These are phyloP conservation scores for Verticillium nonalfalfae DNA, from an alignment of 2,329 filamentous ascomycete genomes.

Conservation along the genomic window DNA sequence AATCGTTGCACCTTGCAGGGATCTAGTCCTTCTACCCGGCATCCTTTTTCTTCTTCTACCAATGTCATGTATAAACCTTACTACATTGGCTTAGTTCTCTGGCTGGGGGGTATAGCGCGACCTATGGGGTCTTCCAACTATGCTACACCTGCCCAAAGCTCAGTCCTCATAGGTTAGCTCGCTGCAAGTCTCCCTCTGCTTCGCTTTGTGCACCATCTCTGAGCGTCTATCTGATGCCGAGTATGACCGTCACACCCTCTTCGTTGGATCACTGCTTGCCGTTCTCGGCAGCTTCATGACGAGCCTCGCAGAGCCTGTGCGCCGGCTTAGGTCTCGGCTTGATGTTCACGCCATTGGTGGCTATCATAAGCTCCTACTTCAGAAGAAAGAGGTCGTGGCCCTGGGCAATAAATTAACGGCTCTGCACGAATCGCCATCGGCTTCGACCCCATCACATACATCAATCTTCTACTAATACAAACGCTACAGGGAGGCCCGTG, in stretches of 20 bases:
- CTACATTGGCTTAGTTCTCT: slow-evolving; percentile 14
- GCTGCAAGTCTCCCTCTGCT: slow-evolving; percentile 43
- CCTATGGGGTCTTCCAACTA: slow-evolving; percentile 50
- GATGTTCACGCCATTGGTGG: slow-evolving; percentile 52
- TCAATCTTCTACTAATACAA: slow-evolving; percentile 55
- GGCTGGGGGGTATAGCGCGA: slow-evolving; percentile 42
- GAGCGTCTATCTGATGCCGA: slow-evolving; percentile 45
- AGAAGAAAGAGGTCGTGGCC: slow-evolving; percentile 47
- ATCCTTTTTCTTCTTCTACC: background rate
- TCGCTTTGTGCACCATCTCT: slow-evolving; percentile 39
- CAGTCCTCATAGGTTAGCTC: slow-evolving; percentile 40
- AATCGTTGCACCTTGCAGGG: no score
- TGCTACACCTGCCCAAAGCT: slow-evolving; percentile 23
- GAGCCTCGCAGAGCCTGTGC: slow-evolving; percentile 44
- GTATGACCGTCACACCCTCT: slow-evolving; percentile 33
- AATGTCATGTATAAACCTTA: background rate
- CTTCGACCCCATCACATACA: slow-evolving; percentile 38
- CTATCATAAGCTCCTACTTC: slow-evolving; percentile 60
- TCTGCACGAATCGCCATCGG: slow-evolving; percentile 32
- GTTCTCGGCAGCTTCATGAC: slow-evolving; percentile 42
- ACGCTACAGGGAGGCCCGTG: slow-evolving; percentile 49
- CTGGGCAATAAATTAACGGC: slow-evolving; percentile 45
- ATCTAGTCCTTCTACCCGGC: background rate
- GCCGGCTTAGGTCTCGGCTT: slow-evolving; percentile 47
- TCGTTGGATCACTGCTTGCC: slow-evolving; percentile 31